A percentile compares a stretch with the other conserved stretches of the same genome.
These are phyloP conservation scores for Fibroporia radiculosa DNA, from an alignment of 768 basidiomycete genomes.

Conservation along the genomic window DNA sequence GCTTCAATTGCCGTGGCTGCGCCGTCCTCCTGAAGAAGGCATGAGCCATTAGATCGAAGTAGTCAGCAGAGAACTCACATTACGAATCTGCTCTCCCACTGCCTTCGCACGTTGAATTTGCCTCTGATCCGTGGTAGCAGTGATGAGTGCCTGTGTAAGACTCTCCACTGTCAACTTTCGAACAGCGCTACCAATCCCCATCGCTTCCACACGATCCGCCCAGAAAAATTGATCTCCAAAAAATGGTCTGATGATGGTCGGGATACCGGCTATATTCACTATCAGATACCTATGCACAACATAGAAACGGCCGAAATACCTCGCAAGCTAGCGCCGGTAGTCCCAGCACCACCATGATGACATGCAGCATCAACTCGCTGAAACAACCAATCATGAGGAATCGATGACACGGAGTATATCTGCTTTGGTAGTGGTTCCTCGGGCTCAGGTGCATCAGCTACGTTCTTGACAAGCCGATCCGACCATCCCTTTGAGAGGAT, in stretches of 20 bases:
- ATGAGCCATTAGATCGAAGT: neutral
- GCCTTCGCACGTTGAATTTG: conserved; percentile 81
- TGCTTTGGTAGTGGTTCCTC: conserved; percentile 69
- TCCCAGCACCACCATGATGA: conserved; percentile 96
- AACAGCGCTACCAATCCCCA: conserved; percentile 85
- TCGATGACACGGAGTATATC: conserved; percentile 77
- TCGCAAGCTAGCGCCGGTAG: conserved; percentile 89
- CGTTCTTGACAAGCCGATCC: conserved; percentile 68
- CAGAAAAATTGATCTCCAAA: conserved; percentile 98
- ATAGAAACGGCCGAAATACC: conserved; percentile 35
- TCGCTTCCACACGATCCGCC: conserved; percentile 95
- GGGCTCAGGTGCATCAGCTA: conserved; percentile 45
- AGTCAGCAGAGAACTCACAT: conserved; percentile 36
- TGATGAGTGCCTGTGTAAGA: conserved; percentile 68
- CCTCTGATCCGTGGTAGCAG: conserved; percentile 82
- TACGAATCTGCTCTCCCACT: conserved; percentile 82
- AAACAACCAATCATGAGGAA: conserved; percentile 97
- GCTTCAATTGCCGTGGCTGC: conserved; percentile 88
- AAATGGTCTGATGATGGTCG: conserved; percentile 95
- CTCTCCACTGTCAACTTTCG: conserved; percentile 78
- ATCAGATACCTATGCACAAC: neutral
- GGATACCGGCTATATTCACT: conserved; percentile 63
- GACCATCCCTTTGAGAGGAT: conserved; percentile 99
- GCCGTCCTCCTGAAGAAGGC: conserved; percentile 72
- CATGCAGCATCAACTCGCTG: conserved; percentile 91